Evolutionary conservation across 164 flowering plant genomes (phyloP), one percentile per base, ranked within the genome.

Genomic region (Litsea cubeba): DNA sequence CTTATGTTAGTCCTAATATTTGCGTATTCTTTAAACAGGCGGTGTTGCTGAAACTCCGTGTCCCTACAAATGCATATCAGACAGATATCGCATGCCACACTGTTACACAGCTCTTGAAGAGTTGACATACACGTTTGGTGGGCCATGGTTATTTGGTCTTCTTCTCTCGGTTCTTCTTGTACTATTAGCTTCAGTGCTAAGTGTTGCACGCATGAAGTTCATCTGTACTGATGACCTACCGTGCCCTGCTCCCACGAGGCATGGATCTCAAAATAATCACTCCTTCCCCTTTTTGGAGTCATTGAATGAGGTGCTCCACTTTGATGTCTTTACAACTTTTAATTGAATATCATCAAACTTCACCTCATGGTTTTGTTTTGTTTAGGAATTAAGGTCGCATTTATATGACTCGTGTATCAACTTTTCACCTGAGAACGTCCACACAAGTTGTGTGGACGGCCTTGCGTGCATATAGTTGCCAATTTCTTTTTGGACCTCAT

Each of bases 231-330:
- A 91, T 80, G 99, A 95, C 72, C 64, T 85, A 68, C 90, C 95
- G 49, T 87, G 89, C 20, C 83, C 83, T 50, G 84, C 83, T 62
- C 97, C 95, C 30, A 80, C 88, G 66, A 87, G 81, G n/a, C 94
- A 85, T 67, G 87, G 87, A 64, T 89, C 97, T 76, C 89, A 87
- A 72, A 87, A 89, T 74, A 95, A 93, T 78, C 91, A 91, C 76
- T 95, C 99, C 40, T 89, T 93, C 72, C 99, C 99, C 50, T 95
- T 93, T 80, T 80, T 95, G 67, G 98, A 93, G 82, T 95, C 99
- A 40, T 71, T 95, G 72, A 93, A 95, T 83, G 99, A 95, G 99
- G 99, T 83, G 28, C 64, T 60, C 69, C 25, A 71, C 32, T 50
- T 72, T 17, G 40, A 63, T 22, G 23, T 79, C 26, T 28, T 40